phyloP scores from a whole-genome alignment of 2,329 filamentous ascomycete genomes.

The Exutisphaerella laricina region DNA sequence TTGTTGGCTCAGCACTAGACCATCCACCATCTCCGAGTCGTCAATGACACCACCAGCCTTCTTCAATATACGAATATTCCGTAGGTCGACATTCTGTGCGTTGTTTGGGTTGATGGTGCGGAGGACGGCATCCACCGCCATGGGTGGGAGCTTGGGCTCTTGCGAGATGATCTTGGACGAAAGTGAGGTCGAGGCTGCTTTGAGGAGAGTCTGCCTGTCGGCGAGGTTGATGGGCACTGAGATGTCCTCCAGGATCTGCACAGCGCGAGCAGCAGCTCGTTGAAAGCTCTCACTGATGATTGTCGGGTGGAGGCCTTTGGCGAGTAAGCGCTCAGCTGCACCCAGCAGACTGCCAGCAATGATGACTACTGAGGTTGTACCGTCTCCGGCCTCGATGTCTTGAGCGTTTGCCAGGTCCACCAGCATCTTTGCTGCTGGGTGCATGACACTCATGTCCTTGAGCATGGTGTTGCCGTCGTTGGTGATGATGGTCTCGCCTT shows the following conservation, averaged over 20 bases:
- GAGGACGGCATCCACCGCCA: slow-evolving; percentile 94
- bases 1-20: slow-evolving; percentile 83
- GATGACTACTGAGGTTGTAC: slow-evolving; percentile 95
- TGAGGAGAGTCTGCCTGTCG: slow-evolving; percentile 84
- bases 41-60: slow-evolving; percentile 98
- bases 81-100: slow-evolving; percentile 91
- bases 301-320: slow-evolving; percentile 92
- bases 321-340: slow-evolving; percentile 83
- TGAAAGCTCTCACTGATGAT: slow-evolving; percentile 98
- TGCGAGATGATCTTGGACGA: slow-evolving; percentile 99
- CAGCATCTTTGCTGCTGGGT: slow-evolving; percentile 99
- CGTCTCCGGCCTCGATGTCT: slow-evolving; percentile 97
- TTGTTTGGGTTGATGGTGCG: slow-evolving; percentile 95
- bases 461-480: slow-evolving; percentile 99
- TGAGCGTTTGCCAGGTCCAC: slow-evolving; percentile 95
- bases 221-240: slow-evolving; percentile 84
- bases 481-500: slow-evolving; percentile 96
- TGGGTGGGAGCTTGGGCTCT: slow-evolving; percentile 92
- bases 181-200: slow-evolving; percentile 93
- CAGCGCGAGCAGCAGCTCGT: slow-evolving; percentile 81
- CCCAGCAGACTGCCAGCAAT: slow-evolving; percentile 93
- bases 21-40: slow-evolving; percentile 95
- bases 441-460: slow-evolving; percentile 98
- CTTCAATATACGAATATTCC: slow-evolving; percentile 95
- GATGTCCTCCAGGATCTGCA: slow-evolving; percentile 89